Base-by-base conservation (phyloP, 441 rosid genomes). In the Francoa sonchifolia region DNA sequence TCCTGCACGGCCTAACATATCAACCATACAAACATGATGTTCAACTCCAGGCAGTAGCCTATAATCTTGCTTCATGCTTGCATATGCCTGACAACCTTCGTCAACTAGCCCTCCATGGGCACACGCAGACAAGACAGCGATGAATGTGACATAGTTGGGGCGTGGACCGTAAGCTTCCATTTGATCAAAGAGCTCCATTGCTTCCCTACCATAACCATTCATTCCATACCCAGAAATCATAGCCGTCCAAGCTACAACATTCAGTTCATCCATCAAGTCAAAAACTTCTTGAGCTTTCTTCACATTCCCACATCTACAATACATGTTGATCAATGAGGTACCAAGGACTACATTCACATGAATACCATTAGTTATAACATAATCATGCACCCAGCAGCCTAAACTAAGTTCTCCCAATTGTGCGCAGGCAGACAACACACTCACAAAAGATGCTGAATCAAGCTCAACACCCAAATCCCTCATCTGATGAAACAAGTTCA, bases 1-100 rank as follows among this genome's bases (percentile, higher is more conserved):
- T 44, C 95, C 97, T 3, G 82, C 97, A n/a, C 94, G 72, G 19
- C 95, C 94, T 25, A 88, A 75, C 94, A 84, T 66, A 64, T 82
- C 98, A 25, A 85, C 86, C 71, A 72, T 37, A 46, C 82, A 89
- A 57, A 82, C 92, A 56, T 72, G 62, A 58, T 77, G 95, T 54
- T 85, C 95, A 27, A 72, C 62, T 20, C 69, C 68, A 6, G 92
- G 86, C 30, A 60, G 44, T 51, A 79, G 26, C 7, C 55, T 44
- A 34, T 67, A 71, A 11, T 75, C 65, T 32, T 55, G 51, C 36
- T 26, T 65, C 92, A 85, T 79, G 63, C 71, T 82, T 26, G 61
- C 44, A 55, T 66, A 85, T 23, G 63, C 50, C 9, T 0, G 40
- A 23, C 64, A 76, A 22, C 96, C 92, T 55, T 67, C 58, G 8